Evolutionary conservation across 2,329 filamentous ascomycete species (phyloP).

Genomic region (Ophiostoma piceae): DNA sequence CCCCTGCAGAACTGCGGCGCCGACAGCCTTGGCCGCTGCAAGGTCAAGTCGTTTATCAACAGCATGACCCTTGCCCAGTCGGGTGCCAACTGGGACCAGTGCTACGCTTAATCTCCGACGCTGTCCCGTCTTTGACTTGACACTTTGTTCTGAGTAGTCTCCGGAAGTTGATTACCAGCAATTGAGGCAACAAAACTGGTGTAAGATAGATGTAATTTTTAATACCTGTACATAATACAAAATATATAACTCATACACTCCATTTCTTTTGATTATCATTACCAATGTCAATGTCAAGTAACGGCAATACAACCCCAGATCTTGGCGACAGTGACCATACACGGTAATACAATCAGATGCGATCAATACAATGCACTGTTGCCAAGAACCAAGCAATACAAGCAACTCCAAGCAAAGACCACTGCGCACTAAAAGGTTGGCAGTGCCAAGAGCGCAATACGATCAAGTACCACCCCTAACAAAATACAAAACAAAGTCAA

Average conservation of each 20-base stretch:
- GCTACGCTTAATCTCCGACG: slow-evolving; percentile 36
- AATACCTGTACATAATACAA: background rate
- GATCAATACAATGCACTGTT: background rate
- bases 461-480: background rate
- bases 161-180: background rate
- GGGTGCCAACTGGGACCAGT: slow-evolving; percentile 69
- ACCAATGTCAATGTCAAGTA: background rate
- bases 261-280: background rate
- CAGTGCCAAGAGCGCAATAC: background rate
- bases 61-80: slow-evolving; percentile 66
- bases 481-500: background rate
- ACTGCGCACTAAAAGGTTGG: background rate
- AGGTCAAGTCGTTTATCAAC: slow-evolving; percentile 62
- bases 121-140: background rate
- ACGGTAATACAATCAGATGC: background rate
- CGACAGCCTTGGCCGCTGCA: slow-evolving; percentile 67
- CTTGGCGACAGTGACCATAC: background rate
- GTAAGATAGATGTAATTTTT: background rate
- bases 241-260: background rate
- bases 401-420: background rate
- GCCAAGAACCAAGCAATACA: slow-evolving; percentile 6
- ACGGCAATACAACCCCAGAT: background rate
- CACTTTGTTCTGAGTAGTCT: background rate
- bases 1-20: slow-evolving; percentile 64
- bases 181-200: background rate